These are phyloP conservation scores for Nymphaea thermarum DNA, from an alignment of 164 flowering plant species.

Conservation along the genomic window DNA sequence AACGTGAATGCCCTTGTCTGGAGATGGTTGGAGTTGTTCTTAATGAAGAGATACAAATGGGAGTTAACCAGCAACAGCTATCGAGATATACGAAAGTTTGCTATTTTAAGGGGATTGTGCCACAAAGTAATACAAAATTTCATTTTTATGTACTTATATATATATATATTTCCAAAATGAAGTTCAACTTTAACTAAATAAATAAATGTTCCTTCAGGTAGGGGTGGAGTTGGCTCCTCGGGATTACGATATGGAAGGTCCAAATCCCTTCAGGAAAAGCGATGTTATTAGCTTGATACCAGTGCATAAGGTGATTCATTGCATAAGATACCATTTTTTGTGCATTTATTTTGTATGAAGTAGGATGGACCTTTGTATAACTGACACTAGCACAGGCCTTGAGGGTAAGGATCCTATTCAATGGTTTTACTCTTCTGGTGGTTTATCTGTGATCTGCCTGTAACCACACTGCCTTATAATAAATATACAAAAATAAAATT, in stretches of 20 bases:
- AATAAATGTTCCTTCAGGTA: constrained; percentile 37
- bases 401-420: no score
- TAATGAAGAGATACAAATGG: constrained; percentile 88
- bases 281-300: constrained; percentile 86
- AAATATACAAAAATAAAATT: no score
- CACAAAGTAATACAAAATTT: constrained; percentile 60
- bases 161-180: background rate
- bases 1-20: constrained; percentile 54
- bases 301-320: constrained; percentile 68
- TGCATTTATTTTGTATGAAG: background rate
- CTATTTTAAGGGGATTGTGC: constrained; percentile 83
- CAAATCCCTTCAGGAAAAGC: constrained; percentile 56
- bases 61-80: constrained; percentile 48
- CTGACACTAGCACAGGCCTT: no score
- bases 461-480: no score
- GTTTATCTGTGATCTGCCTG: no score
- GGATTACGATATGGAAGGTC: constrained; percentile 92
- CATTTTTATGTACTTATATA: background rate
- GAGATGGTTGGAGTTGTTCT: constrained; percentile 79
- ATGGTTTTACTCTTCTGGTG: no score
- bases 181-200: background rate
- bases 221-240: constrained; percentile 91
- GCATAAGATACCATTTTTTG: constrained; percentile 3
- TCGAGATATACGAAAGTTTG: constrained; percentile 73
- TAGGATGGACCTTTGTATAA: no score